phyloP scores from a whole-genome alignment of 2,329 filamentous ascomycete genomes.

The Parafenestella ontariensis region DNA sequence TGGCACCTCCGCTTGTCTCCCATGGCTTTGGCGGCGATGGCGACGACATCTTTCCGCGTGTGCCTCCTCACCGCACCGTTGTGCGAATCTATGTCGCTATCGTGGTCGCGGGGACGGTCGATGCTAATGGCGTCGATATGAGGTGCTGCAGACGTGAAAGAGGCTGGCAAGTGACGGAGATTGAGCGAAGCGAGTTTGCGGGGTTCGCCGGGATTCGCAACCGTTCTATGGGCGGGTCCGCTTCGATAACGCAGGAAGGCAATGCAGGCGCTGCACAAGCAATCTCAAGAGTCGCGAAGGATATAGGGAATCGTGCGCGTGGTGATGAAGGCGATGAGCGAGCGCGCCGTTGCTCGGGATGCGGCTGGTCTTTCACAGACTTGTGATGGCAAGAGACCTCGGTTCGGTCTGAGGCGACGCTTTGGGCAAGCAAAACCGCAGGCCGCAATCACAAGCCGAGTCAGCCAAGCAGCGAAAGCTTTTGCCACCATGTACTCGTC shows the following conservation, averaged over 20 bases:
- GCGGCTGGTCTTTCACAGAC: slow-evolving; percentile 27
- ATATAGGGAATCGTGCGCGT: background rate
- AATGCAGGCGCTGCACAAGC: slow-evolving; percentile 2
- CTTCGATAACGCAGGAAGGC: slow-evolving; percentile 7
- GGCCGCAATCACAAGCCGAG: slow-evolving; percentile 19
- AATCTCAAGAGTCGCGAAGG: background rate
- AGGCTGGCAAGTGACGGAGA: slow-evolving; percentile 19
- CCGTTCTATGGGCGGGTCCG: slow-evolving; percentile 18
- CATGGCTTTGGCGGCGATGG: slow-evolving; percentile 95
- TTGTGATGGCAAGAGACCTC: slow-evolving; percentile 30
- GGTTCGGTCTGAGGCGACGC: slow-evolving; percentile 32
- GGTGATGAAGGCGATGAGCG: slow-evolving; percentile 1
- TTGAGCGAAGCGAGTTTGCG: slow-evolving; percentile 28
- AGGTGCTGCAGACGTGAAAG: slow-evolving; percentile 18
- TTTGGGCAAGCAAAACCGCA: slow-evolving; percentile 33
- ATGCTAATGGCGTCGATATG: slow-evolving; percentile 14
- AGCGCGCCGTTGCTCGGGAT: slow-evolving; percentile 16
- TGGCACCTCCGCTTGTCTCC: slow-evolving; percentile 77
- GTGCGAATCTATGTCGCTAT: slow-evolving; percentile 16
- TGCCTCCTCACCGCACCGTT: slow-evolving; percentile 34
- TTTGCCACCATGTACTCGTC: slow-evolving; percentile 6
- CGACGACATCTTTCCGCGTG: slow-evolving; percentile 58
- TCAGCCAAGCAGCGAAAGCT: slow-evolving; percentile 16
- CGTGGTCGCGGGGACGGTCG: slow-evolving; percentile 6
- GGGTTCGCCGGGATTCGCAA: slow-evolving; percentile 27